Evolutionary conservation across 1,284 basidiomycete species (phyloP), one percentile per base, ranked within the genome.

Genomic region (Leccinum huronense): DNA sequence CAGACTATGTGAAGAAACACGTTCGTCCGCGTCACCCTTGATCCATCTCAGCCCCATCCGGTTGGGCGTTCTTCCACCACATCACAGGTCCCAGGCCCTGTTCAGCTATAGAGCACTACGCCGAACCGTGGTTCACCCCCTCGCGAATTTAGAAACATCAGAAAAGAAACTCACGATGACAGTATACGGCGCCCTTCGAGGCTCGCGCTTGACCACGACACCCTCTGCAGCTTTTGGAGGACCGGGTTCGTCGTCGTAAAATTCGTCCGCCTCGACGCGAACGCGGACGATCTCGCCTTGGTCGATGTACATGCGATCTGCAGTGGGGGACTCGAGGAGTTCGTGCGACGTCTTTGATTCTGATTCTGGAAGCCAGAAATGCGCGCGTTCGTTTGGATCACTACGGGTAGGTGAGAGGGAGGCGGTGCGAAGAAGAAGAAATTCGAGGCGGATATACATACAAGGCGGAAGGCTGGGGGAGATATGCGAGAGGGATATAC

Each of bases 181-280:
- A 53, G 84, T 87, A 75, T 92, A 95, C 0, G 91, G 90, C 2
- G 91, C 82, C 65, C 88, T 79, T 55, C 84, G 80, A 30, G 76
- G 78, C 67, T 87, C 85, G 33, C 77, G 76, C 68, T 80, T 80
- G 5, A 84, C 78, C 58, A 83, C 81, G 16, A 91, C 87, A 2
- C 90, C 89, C 63, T 91, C 87, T 3, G 83, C 77, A 51, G 86
- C 87, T 72, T 88, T 89, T 13, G 88, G 86, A 1, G 94, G 94
- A 2, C 93, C 93, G 0, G 95, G 95, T 71, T 96, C 93, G 68
- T 94, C 88, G 71, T 98, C 95, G 73, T 89, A 91, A 76, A 97
- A 98, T 69, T 93, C 89, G 71, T 97, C 92, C 2, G 84, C 82
- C 74, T 97, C 94, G 11, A 98, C 88, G 3, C 94, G 88, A 51